Evolutionary conservation across 73 alveolate species (phyloP), one percentile per base, ranked within the genome.

Genomic region (Stentor coeruleus): DNA sequence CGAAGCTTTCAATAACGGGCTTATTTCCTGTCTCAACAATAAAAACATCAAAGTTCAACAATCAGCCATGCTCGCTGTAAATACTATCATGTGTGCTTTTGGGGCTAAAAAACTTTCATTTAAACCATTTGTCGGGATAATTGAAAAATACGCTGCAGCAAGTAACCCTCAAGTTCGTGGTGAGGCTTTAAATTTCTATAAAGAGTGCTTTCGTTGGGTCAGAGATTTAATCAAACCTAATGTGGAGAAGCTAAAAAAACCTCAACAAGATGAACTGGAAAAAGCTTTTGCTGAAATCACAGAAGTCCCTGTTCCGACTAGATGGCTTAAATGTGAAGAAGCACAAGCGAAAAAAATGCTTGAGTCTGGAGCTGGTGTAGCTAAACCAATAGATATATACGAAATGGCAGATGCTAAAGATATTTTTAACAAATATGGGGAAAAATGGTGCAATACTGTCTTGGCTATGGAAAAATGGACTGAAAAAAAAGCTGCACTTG

Each of bases 361-460:
- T 35, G 60, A 42, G 35, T 84, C 91, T 38, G 84, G 92, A 76
- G 85, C 94, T 57, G 60, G 91, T 49, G 77, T 86, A 75, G 82
- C 74, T 35, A 40, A 72, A 85, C 90, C 85, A 80, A 41, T 74
- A 2, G 96, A 90, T 79, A 88, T 88, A 3, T 89, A 76, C 66
- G 98, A 93, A 58, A 72, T 93, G 59, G 93, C 84, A 15, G 98
- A 93, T 59, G 95, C 94, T 59, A 90, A 76, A 3, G 95, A 93
- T 88, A 39, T 90, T 2, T 88, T 91, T 39, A 81, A 81, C 58
- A 85, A 85, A 59, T 93, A 57, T 80, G 88, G 84, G 49, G 89
- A 89, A 11, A 91, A 82, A 49, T 93, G 98, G 98, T 74, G 87
- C 39, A 96, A 91, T 59, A 82, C 82, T 41, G 88, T 93, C 15